Percentiles rank a stretch among this genome's conserved stretches.
Evolutionary conservation across 192 early-diverging fungal species (phyloP).

Genomic region (Physocladia obscura): DNA sequence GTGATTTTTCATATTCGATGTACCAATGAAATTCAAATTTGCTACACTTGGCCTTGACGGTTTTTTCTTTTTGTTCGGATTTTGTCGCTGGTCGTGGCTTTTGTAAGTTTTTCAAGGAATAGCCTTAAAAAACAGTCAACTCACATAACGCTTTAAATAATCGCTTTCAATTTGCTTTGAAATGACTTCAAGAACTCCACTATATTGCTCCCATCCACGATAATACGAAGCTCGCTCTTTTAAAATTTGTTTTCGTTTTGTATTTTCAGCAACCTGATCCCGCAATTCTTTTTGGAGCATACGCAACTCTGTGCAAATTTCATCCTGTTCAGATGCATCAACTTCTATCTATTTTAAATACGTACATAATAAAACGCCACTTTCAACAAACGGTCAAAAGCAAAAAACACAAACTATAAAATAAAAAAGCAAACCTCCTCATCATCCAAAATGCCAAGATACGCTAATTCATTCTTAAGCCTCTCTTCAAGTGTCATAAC

Average conservation of each 20-base stretch:
- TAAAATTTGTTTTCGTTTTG: constrained; percentile 62
- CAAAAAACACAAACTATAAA: not conserved
- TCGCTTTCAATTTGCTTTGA: constrained; percentile 87
- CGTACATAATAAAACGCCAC: too few relatives aligned
- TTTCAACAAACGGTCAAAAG: not conserved
- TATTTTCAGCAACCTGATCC: constrained; percentile 68
- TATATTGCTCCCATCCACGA: constrained; percentile 86
- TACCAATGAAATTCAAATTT: constrained; percentile 14
- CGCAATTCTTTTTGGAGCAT: constrained; percentile 70
- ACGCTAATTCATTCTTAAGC: constrained; percentile 76
- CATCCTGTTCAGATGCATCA: constrained; percentile 44
- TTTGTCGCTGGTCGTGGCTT: constrained; percentile 14
- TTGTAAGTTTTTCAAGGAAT: not conserved
- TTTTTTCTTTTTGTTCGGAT: constrained; percentile 23
- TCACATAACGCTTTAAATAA: constrained; percentile 79
- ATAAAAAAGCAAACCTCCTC: constrained; percentile 52
- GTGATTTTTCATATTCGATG: not conserved
- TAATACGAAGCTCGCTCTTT: constrained; percentile 68
- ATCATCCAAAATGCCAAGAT: constrained; percentile 78
- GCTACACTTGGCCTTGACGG: constrained; percentile 15
- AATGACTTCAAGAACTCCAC: constrained; percentile 78
- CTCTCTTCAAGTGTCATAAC: constrained; percentile 75
- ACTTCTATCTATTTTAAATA: constrained; percentile 4
- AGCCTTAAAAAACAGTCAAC: constrained; percentile 26
- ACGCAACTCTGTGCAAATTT: constrained; percentile 55